Percentiles rank a stretch among this genome's conserved stretches.
These are phyloP conservation scores for Pythium dissotocum DNA, from an alignment of 352 stramenopile genomes.

Conservation along the genomic window DNA sequence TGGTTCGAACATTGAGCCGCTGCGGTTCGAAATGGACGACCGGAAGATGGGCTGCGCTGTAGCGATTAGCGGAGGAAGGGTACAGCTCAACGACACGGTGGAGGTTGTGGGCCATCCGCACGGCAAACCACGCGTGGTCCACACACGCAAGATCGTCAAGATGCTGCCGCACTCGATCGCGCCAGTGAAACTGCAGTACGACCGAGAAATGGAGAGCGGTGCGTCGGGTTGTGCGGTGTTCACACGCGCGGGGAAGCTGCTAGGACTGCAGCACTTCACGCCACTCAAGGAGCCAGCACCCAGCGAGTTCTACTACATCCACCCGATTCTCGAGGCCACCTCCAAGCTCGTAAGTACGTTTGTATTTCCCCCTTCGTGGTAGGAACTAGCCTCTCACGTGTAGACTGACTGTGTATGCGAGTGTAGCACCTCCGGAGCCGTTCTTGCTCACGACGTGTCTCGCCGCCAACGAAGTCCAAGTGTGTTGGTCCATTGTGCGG, in stretches of 20 bases:
- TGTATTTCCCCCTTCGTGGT: not conserved
- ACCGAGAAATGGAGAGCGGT: conserved; percentile 44
- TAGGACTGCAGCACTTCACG: conserved; percentile 50
- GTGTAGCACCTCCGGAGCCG: conserved; percentile 51
- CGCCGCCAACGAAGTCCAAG: conserved; percentile 39
- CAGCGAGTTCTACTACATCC: conserved; percentile 48
- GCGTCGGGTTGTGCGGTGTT: conserved; percentile 47
- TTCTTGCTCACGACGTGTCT: conserved; percentile 57
- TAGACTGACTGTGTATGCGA: not conserved
- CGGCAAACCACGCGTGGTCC: conserved; percentile 55
- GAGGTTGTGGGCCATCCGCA: conserved; percentile 65
- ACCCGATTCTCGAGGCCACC: conserved; percentile 48
- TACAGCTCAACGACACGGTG: conserved; percentile 31
- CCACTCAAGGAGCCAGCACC: conserved; percentile 40
- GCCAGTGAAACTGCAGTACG: conserved; percentile 46
- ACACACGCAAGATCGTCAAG: conserved; percentile 35
- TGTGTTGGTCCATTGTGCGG: conserved; percentile 60
- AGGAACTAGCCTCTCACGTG: not conserved
- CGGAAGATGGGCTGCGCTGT: conserved; percentile 53
- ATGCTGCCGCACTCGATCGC: conserved; percentile 59
- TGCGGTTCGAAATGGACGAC: conserved; percentile 55
- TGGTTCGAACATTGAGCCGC: conserved; percentile 42
- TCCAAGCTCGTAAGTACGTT: conserved; percentile 65
- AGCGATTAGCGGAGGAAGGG: conserved; percentile 9
- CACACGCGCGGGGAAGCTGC: conserved; percentile 55